Evolutionary conservation across 1,284 basidiomycete species (phyloP).

Genomic region (Malassezia globosa): DNA sequence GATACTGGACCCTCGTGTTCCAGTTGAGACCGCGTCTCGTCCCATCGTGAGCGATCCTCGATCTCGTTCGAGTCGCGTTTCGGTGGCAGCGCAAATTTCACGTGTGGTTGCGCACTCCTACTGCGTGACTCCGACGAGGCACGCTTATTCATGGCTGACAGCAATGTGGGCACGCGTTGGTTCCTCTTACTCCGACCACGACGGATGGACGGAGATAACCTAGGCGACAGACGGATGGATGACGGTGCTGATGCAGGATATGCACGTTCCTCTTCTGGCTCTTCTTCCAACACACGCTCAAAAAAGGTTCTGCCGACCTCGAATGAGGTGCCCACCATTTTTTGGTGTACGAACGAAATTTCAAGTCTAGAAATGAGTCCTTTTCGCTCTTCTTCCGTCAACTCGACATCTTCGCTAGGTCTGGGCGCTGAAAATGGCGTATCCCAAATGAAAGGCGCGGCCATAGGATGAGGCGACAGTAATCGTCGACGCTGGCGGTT

Average conservation of each 20-base stretch:
- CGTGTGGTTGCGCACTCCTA: neutral
- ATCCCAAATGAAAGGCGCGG: neutral
- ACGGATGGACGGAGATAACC: neutral
- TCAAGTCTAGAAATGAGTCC: neutral
- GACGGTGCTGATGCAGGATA: neutral
- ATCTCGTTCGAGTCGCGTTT: neutral
- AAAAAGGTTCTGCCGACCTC: conserved; percentile 34
- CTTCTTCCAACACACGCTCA: conserved; percentile 14
- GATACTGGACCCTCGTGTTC: neutral
- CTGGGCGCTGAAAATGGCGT: neutral
- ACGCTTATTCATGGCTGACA: neutral
- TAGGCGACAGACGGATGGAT: neutral
- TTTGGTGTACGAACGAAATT: neutral
- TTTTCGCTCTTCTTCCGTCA: conserved; percentile 1
- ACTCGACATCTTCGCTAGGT: neutral
- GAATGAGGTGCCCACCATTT: conserved; percentile 39
- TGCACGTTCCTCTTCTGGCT: neutral
- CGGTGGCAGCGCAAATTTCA: neutral
- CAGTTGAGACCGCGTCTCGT: conserved; percentile 1
- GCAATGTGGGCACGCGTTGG: neutral
- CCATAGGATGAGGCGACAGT: neutral
- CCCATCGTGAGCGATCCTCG: conserved; percentile 6
- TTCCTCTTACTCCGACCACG: neutral
- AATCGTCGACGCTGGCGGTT: neutral
- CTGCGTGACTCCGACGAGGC: neutral